Evolutionary conservation across 371 early-diverging fungal genomes (phyloP).

Genomic region (Dinochytrium kinnereticum): DNA sequence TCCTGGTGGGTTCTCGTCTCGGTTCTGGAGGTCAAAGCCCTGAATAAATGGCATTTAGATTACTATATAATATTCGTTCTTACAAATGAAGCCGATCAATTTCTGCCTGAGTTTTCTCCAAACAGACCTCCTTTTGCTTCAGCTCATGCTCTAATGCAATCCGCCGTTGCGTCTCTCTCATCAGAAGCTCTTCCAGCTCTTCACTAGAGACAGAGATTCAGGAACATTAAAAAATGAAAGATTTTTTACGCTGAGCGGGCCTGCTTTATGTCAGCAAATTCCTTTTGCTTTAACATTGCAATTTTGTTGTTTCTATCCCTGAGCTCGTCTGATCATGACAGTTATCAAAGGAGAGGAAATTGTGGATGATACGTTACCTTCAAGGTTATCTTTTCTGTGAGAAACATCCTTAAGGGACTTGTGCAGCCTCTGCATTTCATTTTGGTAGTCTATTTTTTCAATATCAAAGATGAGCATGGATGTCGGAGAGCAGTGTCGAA

Average conservation of each 20-base stretch:
- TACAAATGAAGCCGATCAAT: not conserved
- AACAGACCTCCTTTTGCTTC: constrained; percentile 2
- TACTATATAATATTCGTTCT: not conserved
- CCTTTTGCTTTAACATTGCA: constrained; percentile 37
- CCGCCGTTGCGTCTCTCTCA: constrained; percentile 45
- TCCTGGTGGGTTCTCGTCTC: constrained; percentile 14
- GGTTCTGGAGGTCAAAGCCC: not conserved
- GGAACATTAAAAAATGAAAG: not conserved
- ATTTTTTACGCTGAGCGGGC: not conserved
- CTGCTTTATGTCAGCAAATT: not conserved
- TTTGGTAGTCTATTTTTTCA: constrained; percentile 20
- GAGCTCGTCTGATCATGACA: constrained; percentile 35
- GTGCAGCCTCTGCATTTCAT: constrained; percentile 26
- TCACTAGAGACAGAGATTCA: constrained; percentile 27
- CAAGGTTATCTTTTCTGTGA: constrained; percentile 29
- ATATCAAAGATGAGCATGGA: not conserved
- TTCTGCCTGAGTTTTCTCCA: not conserved
- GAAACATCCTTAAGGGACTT: constrained; percentile 17
- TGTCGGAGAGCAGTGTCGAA: no score
- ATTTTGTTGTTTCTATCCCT: constrained; percentile 45
- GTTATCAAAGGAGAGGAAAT: not conserved
- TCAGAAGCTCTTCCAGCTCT: constrained; percentile 45
- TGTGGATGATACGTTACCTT: constrained; percentile 23
- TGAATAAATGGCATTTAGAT: not conserved
- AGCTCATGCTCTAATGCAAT: constrained; percentile 34